These are phyloP conservation scores for Botrytis paeoniae DNA, from an alignment of 2,329 filamentous ascomycete genomes.

Conservation along the genomic window DNA sequence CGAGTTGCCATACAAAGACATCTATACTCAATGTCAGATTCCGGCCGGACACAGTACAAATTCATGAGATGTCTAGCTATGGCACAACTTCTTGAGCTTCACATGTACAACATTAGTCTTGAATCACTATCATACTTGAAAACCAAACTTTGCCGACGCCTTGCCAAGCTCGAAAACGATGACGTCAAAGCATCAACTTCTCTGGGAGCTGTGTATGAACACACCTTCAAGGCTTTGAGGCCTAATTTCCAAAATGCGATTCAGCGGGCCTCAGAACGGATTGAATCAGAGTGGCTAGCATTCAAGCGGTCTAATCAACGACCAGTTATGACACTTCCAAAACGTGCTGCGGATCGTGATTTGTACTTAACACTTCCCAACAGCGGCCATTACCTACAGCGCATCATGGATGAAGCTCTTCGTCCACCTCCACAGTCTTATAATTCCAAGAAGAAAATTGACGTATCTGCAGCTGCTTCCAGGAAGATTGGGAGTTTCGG, in stretches of 20 bases:
- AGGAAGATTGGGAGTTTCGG: constrained; percentile 23
- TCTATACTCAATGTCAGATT: constrained; percentile 42
- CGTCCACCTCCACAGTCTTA: not conserved
- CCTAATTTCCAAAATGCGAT: constrained; percentile 36
- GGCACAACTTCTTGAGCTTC: constrained; percentile 45
- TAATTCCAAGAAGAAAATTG: not conserved
- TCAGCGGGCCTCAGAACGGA: not conserved
- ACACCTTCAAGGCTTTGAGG: constrained; percentile 35
- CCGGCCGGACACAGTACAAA: constrained; percentile 55
- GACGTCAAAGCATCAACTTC: constrained; percentile 23
- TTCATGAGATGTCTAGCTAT: constrained; percentile 50
- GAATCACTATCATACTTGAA: constrained; percentile 44
- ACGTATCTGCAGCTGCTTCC: constrained; percentile 13
- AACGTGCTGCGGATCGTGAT: constrained; percentile 37
- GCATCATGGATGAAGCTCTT: constrained; percentile 8
- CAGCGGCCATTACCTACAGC: constrained; percentile 40
- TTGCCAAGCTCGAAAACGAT: constrained; percentile 55
- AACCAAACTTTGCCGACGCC: constrained; percentile 54
- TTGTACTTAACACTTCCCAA: constrained; percentile 42
- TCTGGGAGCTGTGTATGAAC: constrained; percentile 28
- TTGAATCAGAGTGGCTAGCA: constrained; percentile 38
- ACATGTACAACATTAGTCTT: constrained; percentile 28
- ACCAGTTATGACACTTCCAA: constrained; percentile 43
- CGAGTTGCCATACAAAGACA: constrained; percentile 55
- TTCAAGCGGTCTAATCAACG: constrained; percentile 43